A percentile compares a stretch with the other conserved stretches of the same genome.
phyloP scores from a whole-genome alignment of 1,139 yeast species.

The Pneumocystis wakefieldiae region DNA sequence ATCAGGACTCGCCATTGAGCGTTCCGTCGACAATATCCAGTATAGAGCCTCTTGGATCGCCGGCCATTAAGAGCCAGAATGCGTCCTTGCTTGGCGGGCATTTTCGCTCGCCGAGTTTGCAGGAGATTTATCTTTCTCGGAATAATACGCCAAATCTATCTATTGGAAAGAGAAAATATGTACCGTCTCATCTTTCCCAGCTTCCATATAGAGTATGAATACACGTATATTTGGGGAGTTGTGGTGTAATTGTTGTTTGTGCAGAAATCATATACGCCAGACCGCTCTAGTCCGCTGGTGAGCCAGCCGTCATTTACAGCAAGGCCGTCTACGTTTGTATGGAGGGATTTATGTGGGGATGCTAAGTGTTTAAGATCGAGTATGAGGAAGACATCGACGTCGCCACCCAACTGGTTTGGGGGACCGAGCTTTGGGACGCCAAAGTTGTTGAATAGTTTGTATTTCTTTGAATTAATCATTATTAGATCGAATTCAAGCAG shows the following conservation, averaged over 20 bases:
- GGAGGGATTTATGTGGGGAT: not conserved
- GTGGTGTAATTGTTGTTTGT: not conserved
- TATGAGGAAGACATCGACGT: constrained; percentile 1
- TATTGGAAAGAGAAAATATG: not conserved
- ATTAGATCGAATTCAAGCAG: constrained; percentile 1
- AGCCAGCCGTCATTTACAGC: not conserved
- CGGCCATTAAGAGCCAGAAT: not conserved
- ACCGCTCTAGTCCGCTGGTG: not conserved
- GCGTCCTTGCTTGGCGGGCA: not conserved
- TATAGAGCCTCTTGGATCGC: not conserved
- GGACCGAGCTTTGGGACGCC: constrained; percentile 14
- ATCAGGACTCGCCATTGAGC: not conserved
- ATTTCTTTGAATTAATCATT: not conserved
- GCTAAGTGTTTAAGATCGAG: not conserved
- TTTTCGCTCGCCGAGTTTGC: not conserved
- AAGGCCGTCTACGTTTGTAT: not conserved
- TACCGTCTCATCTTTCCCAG: not conserved
- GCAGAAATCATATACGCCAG: not conserved
- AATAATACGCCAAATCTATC: not conserved
- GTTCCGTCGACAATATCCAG: not conserved
- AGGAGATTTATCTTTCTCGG: not conserved
- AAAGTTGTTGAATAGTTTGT: not conserved
- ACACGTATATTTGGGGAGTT: not conserved
- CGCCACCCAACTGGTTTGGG: constrained; percentile 10
- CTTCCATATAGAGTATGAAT: not conserved